These are phyloP conservation scores for Mollisia scopiformis DNA, from an alignment of 2,329 filamentous ascomycete genomes.

Conservation along the genomic window DNA sequence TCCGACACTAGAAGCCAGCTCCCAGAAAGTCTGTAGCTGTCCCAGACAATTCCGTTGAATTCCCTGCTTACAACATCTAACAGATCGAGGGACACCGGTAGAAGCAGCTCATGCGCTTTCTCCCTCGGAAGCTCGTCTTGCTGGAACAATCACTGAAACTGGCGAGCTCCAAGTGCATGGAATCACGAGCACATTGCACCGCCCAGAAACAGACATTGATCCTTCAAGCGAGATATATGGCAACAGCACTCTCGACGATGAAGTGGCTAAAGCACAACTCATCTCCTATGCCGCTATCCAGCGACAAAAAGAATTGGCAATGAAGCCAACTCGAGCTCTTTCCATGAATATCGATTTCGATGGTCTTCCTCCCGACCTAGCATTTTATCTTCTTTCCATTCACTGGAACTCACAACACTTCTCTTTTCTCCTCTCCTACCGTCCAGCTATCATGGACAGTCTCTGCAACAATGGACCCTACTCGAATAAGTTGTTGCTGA, in stretches of 20 bases:
- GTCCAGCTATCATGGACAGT: constrained; percentile 44
- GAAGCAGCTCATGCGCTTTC: background rate
- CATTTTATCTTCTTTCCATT: constrained; percentile 42
- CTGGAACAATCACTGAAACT: background rate
- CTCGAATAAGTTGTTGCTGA: constrained; percentile 42
- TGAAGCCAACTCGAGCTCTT: background rate
- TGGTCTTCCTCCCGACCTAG: constrained; percentile 38
- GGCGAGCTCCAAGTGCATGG: background rate
- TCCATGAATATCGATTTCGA: background rate
- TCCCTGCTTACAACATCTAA: too few relatives aligned
- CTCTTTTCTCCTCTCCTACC: constrained; percentile 42
- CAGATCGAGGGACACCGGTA: too few relatives aligned
- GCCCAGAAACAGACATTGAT: background rate
- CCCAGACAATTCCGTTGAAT: too few relatives aligned
- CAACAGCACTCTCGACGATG: background rate
- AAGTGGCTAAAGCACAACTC: background rate
- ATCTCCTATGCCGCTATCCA: background rate
- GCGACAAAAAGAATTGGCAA: background rate
- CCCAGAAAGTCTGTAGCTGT: too few relatives aligned
- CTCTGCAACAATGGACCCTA: constrained; percentile 40
- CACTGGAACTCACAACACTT: constrained; percentile 43
- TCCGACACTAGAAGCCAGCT: too few relatives aligned
- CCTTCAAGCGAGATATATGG: background rate
- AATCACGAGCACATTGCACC: background rate
- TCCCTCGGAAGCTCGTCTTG: background rate